phyloP scores from a whole-genome alignment of 345 rosid species.

The Acer yangbiense region DNA sequence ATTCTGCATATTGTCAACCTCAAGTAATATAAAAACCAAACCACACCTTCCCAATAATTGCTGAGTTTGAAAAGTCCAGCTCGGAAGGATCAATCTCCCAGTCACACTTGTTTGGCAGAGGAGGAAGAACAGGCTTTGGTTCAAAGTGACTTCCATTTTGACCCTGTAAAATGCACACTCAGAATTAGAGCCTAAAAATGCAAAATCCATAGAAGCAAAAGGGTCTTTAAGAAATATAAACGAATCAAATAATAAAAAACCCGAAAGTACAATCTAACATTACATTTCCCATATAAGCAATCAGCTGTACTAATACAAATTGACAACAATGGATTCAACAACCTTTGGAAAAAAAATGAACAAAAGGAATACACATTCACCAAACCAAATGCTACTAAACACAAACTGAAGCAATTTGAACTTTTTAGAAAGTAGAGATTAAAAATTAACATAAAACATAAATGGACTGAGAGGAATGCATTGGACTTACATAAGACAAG shows the following conservation, averaged over 20 bases:
- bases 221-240: constrained; percentile 1
- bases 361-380: neutral
- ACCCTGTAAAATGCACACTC: constrained; percentile 58
- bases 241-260: neutral
- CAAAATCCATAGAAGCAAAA: constrained; percentile 5
- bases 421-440: neutral
- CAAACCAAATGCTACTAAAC: neutral
- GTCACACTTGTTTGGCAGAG: constrained; percentile 94
- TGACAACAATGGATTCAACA: neutral
- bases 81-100: constrained; percentile 99
- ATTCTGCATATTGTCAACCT: constrained; percentile 10
- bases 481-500: constrained; percentile 76
- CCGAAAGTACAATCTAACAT: neutral
- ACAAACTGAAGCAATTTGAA: no score
- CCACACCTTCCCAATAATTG: constrained; percentile 85
- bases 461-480: neutral
- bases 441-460: neutral
- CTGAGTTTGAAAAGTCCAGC: constrained; percentile 81
- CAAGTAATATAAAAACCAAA: constrained; percentile 6
- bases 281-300: neutral
- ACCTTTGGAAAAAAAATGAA: neutral
- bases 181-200: constrained; percentile 14
- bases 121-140: constrained; percentile 94
- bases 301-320: neutral
- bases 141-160: constrained; percentile 99